Conservation (phyloP, 306 rosid genomes). For the Quercus ilex region DNA sequence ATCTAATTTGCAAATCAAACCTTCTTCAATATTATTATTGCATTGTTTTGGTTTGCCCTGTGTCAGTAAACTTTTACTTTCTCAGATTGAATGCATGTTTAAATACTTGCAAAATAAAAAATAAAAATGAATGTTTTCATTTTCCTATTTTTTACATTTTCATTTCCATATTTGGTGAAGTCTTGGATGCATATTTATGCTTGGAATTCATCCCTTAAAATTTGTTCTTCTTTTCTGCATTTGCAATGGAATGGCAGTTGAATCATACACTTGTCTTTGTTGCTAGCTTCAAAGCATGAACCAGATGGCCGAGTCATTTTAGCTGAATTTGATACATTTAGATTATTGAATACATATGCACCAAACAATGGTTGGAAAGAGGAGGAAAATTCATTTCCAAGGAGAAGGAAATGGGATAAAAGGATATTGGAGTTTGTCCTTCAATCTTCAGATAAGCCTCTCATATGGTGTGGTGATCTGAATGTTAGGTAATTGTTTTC, state of each 20-base stretch:
- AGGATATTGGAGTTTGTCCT: constrained; percentile 75
- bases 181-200: neutral
- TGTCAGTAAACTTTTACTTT: neutral
- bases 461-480: constrained; percentile 98
- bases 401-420: constrained; percentile 99
- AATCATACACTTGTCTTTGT: constrained; percentile 23
- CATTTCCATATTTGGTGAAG: neutral
- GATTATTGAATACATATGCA: constrained; percentile 76
- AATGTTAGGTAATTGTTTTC: constrained; percentile 73
- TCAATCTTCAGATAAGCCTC: constrained; percentile 83
- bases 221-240: constrained; percentile 10
- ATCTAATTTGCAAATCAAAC: too few species aligned
- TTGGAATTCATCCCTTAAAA: neutral
- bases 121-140: neutral
- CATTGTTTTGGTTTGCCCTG: neutral
- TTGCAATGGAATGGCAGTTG: constrained; percentile 17
- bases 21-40: too few species aligned
- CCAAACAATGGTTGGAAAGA: constrained; percentile 99
- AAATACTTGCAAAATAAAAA: neutral
- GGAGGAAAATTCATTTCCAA: constrained; percentile 81
- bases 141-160: constrained; percentile 5
- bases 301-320: constrained; percentile 90
- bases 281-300: constrained; percentile 89
- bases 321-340: constrained; percentile 79
- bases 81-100: neutral